Percentiles rank a stretch among this genome's conserved stretches.
Conservation (phyloP, 2,329 filamentous ascomycete genomes). For the Didymella segeticola region DNA sequence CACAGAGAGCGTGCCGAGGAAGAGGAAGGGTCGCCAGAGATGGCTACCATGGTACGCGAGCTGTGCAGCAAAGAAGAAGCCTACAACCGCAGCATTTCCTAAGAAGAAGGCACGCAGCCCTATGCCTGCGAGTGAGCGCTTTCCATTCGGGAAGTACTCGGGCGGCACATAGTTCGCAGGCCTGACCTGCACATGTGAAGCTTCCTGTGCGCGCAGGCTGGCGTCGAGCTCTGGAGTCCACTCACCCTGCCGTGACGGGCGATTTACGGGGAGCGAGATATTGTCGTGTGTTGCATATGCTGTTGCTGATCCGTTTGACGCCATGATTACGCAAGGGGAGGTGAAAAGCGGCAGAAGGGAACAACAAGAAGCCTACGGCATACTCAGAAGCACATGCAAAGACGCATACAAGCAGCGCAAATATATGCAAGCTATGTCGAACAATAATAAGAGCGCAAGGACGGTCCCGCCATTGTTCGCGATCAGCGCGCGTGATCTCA, state of each 20-base stretch:
- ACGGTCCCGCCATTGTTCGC: constrained; percentile 12
- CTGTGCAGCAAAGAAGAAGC: constrained; percentile 39
- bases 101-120: constrained; percentile 55
- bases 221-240: constrained; percentile 40
- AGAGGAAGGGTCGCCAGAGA: constrained; percentile 68
- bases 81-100: constrained; percentile 47
- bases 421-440: background rate
- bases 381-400: constrained; percentile 7
- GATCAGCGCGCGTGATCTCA: constrained; percentile 4
- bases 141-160: constrained; percentile 51
- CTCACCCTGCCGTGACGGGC: constrained; percentile 28
- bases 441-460: constrained; percentile 12
- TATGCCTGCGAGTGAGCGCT: constrained; percentile 56
- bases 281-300: constrained; percentile 30
- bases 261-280: constrained; percentile 42
- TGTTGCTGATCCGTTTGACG: constrained; percentile 33
- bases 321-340: constrained; percentile 23
- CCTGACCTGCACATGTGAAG: constrained; percentile 25
- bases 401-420: background rate
- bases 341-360: constrained; percentile 5
- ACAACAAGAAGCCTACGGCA: constrained; percentile 12
- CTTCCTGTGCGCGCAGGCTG: constrained; percentile 34
- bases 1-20: constrained; percentile 70
- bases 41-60: constrained; percentile 44
- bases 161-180: constrained; percentile 25